Conservation (phyloP, 441 rosid species). For the Arabidopsis hybrid region DNA sequence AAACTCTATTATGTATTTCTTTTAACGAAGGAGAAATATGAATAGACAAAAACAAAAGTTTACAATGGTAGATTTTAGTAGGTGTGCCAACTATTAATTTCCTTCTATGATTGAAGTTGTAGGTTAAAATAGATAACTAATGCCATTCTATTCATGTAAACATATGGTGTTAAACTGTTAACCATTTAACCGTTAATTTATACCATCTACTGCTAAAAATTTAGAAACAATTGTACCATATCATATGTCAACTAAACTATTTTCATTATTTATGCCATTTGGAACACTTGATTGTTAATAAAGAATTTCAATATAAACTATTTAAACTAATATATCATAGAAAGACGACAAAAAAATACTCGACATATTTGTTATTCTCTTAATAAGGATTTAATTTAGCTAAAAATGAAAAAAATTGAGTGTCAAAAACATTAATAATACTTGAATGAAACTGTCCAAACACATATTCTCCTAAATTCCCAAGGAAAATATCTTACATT, state of each 20-base stretch:
- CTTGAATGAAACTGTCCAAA: background rate
- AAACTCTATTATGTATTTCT: background rate
- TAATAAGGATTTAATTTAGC: background rate
- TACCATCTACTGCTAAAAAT: too few relatives aligned
- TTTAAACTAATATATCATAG: too few relatives aligned
- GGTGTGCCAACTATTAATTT: conserved; percentile 1
- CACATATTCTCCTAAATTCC: background rate
- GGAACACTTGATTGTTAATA: background rate
- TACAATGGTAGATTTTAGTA: conserved; percentile 13
- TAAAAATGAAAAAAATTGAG: too few relatives aligned
- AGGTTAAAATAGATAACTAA: background rate
- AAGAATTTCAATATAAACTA: background rate
- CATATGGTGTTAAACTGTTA: background rate
- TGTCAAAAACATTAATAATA: too few relatives aligned
- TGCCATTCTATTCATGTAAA: background rate
- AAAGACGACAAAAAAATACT: too few relatives aligned
- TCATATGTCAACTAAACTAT: too few relatives aligned
- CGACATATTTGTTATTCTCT: background rate
- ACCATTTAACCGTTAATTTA: too few relatives aligned
- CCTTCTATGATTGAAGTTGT: background rate
- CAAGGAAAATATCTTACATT: background rate
- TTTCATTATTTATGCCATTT: too few relatives aligned
- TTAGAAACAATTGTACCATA: too few relatives aligned
- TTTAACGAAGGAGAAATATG: background rate
- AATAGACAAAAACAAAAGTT: background rate